Percentiles rank a stretch among this genome's conserved stretches.
Evolutionary conservation across 2,329 filamentous ascomycete species (phyloP).

Genomic region (Epichloe sibirici): DNA sequence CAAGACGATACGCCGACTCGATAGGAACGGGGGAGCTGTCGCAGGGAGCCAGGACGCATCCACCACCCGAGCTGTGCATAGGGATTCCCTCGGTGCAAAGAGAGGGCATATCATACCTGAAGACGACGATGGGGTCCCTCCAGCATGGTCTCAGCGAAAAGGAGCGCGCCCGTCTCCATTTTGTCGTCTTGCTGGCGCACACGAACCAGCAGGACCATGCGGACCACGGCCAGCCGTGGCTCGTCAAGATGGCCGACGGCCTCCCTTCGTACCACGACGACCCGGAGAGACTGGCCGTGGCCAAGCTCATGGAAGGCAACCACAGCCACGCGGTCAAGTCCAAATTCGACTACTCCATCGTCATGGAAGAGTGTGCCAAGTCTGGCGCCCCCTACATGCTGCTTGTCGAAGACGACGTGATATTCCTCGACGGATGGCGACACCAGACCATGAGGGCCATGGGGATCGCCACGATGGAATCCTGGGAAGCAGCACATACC

Average conservation of each 20-base stretch:
- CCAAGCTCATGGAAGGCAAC: slow-evolving; percentile 2
- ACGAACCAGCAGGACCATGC: slow-evolving; percentile 4
- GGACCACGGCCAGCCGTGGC: slow-evolving; percentile 5
- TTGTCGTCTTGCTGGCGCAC: slow-evolving; percentile 6
- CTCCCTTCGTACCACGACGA: slow-evolving; percentile 4
- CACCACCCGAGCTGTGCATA: slow-evolving; percentile 6
- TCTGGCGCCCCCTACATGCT: slow-evolving; percentile 4
- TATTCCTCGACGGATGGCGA: slow-evolving; percentile 6
- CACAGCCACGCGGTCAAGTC: slow-evolving; percentile 3
- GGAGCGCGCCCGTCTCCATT: slow-evolving; percentile 2
- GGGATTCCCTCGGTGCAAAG: slow-evolving; percentile 6
- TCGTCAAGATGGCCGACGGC: slow-evolving; percentile 3
- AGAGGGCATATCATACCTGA: slow-evolving; percentile 6
- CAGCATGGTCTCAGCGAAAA: slow-evolving; percentile 2
- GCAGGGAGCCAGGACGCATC: background rate
- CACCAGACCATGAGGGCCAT: slow-evolving; percentile 2
- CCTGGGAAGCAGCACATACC: background rate
- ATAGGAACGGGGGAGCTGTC: background rate
- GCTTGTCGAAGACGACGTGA: slow-evolving; percentile 7
- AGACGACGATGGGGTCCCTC: slow-evolving; percentile 5
- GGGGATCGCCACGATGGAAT: background rate
- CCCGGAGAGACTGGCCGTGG: slow-evolving; percentile 2
- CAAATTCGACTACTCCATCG: slow-evolving; percentile 7
- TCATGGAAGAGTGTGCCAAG: slow-evolving; percentile 6
- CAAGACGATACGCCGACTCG: slow-evolving; percentile 1